phyloP scores from a whole-genome alignment of 805 yeast species.

The Wickerhamomyces chambardii region DNA sequence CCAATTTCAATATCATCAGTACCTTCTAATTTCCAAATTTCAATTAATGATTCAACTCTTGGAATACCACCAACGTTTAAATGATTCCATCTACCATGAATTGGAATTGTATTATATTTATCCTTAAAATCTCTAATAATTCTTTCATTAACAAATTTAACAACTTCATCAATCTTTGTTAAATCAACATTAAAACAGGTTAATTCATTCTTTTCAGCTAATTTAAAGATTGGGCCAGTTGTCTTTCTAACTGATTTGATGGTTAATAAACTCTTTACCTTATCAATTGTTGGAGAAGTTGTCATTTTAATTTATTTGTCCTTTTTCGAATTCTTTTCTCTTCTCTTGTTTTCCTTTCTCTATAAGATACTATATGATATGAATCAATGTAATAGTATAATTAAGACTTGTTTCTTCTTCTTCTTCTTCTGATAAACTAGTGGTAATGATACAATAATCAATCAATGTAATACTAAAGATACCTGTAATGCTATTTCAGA shows the following conservation, averaged over 20 bases:
- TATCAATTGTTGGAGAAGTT: background rate
- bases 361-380: too few relatives aligned
- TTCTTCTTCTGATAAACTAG: too few relatives aligned
- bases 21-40: constrained; percentile 23
- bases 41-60: constrained; percentile 35
- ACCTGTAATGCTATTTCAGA: too few relatives aligned
- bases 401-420: too few relatives aligned
- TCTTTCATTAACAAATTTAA: constrained; percentile 31
- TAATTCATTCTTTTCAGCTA: constrained; percentile 26
- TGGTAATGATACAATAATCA: too few relatives aligned
- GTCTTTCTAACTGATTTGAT: constrained; percentile 49
- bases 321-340: too few relatives aligned
- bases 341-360: too few relatives aligned
- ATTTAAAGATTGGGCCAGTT: constrained; percentile 30
- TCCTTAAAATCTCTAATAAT: constrained; percentile 36
- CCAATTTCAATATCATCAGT: constrained; percentile 35
- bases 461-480: too few relatives aligned
- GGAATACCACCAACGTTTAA: constrained; percentile 39
- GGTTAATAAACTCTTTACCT: constrained; percentile 17
- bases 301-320: too few relatives aligned
- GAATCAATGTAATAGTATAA: too few relatives aligned
- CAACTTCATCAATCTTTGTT: constrained; percentile 28
- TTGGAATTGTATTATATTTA: constrained; percentile 39
- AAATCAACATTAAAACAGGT: constrained; percentile 38
- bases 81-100: constrained; percentile 65